Conservation (phyloP, 75 land plant genomes). For the Pinus tabuliformis region DNA sequence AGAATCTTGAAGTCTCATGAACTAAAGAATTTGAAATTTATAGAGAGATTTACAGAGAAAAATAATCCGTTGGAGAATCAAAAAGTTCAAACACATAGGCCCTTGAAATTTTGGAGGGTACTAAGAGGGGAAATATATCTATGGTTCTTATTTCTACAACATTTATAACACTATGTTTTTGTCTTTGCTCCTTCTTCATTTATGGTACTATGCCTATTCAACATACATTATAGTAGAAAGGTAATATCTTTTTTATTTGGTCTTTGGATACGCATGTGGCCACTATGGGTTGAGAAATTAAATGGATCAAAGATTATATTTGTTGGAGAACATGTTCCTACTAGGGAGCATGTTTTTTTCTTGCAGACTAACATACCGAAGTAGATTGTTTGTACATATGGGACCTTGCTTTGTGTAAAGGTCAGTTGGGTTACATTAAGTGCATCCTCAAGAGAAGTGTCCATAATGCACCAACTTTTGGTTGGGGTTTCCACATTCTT, state of each 20-base stretch:
- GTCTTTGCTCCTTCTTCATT: constrained; percentile 45
- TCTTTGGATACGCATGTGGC: constrained; percentile 89
- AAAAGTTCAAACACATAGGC: constrained; percentile 21
- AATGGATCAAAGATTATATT: constrained; percentile 81
- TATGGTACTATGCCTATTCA: constrained; percentile 55
- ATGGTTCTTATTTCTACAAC: constrained; percentile 53
- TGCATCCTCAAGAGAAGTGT: constrained; percentile 88
- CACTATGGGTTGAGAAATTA: constrained; percentile 88
- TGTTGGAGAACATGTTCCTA: constrained; percentile 79
- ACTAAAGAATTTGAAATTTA: background rate
- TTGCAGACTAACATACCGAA: constrained; percentile 91
- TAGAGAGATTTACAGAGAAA: background rate
- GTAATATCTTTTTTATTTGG: constrained; percentile 65
- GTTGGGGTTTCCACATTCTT: constrained; percentile 86
- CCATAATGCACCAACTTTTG: constrained; percentile 86
- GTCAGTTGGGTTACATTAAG: constrained; percentile 70
- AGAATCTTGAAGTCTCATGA: background rate
- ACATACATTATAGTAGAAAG: constrained; percentile 67
- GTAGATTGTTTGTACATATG: constrained; percentile 99
- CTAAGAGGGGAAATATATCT: constrained; percentile 57
- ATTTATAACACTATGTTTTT: constrained; percentile 56
- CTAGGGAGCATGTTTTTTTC: constrained; percentile 53
- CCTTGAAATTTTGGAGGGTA: constrained; percentile 36
- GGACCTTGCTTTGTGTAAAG: constrained; percentile 88
- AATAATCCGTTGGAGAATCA: background rate